phyloP scores from a whole-genome alignment of 2,329 filamentous ascomycete species.

The Arachnopeziza araneosa region DNA sequence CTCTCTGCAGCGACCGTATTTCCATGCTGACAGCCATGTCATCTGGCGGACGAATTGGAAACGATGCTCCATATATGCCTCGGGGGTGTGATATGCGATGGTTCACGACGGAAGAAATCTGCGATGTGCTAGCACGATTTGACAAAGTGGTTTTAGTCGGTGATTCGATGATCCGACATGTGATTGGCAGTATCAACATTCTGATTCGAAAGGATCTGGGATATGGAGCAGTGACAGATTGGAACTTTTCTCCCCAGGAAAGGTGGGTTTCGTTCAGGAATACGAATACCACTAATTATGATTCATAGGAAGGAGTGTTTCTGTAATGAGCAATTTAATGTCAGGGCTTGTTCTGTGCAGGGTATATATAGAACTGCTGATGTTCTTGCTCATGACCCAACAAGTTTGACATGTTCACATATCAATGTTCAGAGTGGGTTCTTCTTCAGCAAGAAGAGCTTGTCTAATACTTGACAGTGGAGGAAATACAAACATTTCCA shows the following conservation, averaged over 20 bases:
- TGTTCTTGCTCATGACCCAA: constrained; percentile 37
- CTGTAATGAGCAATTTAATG: constrained; percentile 44
- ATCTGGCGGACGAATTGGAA: constrained; percentile 39
- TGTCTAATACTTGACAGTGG: constrained; percentile 25
- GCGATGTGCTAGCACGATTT: constrained; percentile 40
- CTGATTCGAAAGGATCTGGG: constrained; percentile 41
- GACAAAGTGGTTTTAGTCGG: constrained; percentile 42
- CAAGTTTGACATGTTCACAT: constrained; percentile 36
- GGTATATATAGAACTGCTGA: constrained; percentile 43
- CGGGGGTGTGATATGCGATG: constrained; percentile 42
- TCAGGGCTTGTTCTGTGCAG: constrained; percentile 43
- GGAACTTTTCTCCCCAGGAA: constrained; percentile 42
- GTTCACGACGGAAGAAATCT: constrained; percentile 41
- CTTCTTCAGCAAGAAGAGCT: not conserved
- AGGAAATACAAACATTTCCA: constrained; percentile 32
- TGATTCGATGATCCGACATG: constrained; percentile 44
- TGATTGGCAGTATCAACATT: constrained; percentile 42
- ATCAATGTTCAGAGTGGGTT: constrained; percentile 35
- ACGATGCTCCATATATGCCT: constrained; percentile 40
- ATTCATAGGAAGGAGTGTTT: constrained; percentile 37
- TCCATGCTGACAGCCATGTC: constrained; percentile 33
- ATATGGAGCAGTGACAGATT: constrained; percentile 44
- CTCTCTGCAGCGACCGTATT: constrained; percentile 33
- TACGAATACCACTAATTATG: not conserved
- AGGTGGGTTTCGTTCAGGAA: constrained; percentile 14